Evolutionary conservation across 306 rosid species (phyloP).

Genomic region (Prunus armeniaca): DNA sequence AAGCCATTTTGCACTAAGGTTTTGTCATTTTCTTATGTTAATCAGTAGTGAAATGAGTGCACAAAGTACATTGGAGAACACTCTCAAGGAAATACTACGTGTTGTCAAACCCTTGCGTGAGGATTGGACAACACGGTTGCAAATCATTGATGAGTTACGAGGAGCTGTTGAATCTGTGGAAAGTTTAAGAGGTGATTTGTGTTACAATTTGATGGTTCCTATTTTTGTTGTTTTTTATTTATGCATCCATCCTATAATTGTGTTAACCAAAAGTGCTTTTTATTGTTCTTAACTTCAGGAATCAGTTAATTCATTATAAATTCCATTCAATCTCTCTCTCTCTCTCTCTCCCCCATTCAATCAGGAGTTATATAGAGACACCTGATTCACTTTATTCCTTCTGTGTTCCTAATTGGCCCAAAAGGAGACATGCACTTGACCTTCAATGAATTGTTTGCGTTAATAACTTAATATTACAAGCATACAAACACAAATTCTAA

Average conservation of each 20-base stretch:
- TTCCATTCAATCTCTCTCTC: not conserved
- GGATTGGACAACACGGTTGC: slow-evolving; percentile 54
- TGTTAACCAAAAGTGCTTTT: not conserved
- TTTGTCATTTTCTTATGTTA: not conserved
- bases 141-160: slow-evolving; percentile 45
- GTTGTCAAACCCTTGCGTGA: slow-evolving; percentile 45
- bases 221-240: not conserved
- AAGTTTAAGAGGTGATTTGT: slow-evolving; percentile 54
- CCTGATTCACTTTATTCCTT: not conserved
- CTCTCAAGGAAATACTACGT: slow-evolving; percentile 45
- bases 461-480: not conserved
- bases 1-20: not conserved
- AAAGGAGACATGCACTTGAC: not conserved
- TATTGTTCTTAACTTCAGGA: not conserved
- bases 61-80: slow-evolving; percentile 37
- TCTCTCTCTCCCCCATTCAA: too few relatives aligned
- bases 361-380: not conserved
- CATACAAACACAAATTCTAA: not conserved
- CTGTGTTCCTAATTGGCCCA: not conserved
- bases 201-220: slow-evolving; percentile 13
- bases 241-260: not conserved
- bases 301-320: not conserved
- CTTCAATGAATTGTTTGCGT: not conserved
- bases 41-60: slow-evolving; percentile 41
- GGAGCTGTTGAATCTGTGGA: slow-evolving; percentile 46